These are phyloP conservation scores for Polytolypa hystricis DNA, from an alignment of 2,329 filamentous ascomycete genomes.

Conservation along the genomic window DNA sequence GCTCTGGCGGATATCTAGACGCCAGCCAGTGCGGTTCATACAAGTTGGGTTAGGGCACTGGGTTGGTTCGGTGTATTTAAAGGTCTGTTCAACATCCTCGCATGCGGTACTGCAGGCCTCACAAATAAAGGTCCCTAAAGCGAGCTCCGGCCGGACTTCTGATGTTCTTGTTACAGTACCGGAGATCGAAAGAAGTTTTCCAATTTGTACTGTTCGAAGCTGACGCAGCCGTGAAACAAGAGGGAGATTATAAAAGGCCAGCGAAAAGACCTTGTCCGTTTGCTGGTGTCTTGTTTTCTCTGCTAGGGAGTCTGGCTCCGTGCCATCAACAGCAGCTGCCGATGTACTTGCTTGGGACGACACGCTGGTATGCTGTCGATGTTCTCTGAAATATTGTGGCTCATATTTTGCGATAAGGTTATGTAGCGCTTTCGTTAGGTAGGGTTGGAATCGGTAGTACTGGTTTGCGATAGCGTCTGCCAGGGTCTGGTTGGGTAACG, in stretches of 20 bases:
- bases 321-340: slow-evolving; percentile 47
- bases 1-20: slow-evolving; percentile 90
- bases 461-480: slow-evolving; percentile 78
- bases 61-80: slow-evolving; percentile 91
- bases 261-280: slow-evolving; percentile 88
- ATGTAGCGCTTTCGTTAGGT: slow-evolving; percentile 77
- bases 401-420: slow-evolving; percentile 92
- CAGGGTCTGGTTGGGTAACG: slow-evolving; percentile 66
- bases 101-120: slow-evolving; percentile 76
- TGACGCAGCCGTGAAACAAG: slow-evolving; percentile 77
- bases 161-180: slow-evolving; percentile 95
- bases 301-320: slow-evolving; percentile 42
- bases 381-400: slow-evolving; percentile 84
- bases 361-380: slow-evolving; percentile 65
- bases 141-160: slow-evolving; percentile 88
- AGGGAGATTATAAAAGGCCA: slow-evolving; percentile 88
- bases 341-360: slow-evolving; percentile 60
- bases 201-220: slow-evolving; percentile 79
- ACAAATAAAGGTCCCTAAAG: slow-evolving; percentile 83
- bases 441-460: slow-evolving; percentile 92
- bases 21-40: slow-evolving; percentile 85
- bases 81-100: slow-evolving; percentile 90
- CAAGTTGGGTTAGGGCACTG: slow-evolving; percentile 86
- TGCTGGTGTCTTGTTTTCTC: slow-evolving; percentile 81
- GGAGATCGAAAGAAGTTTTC: slow-evolving; percentile 86